These are phyloP conservation scores for Volvox carteri DNA, from an alignment of 163 green algal species.

Conservation along the genomic window DNA sequence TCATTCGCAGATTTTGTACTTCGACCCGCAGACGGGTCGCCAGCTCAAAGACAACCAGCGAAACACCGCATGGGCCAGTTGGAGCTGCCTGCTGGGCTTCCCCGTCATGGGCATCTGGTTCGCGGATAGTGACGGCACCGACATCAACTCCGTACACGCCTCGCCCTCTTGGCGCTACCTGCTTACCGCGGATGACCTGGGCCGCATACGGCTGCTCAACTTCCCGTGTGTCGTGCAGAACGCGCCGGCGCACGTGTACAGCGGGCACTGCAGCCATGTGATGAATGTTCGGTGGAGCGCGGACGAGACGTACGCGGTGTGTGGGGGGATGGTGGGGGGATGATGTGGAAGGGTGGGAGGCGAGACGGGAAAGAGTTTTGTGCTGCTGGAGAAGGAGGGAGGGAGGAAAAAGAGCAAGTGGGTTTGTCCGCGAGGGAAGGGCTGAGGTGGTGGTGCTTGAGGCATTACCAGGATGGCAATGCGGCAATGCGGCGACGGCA, in stretches of 20 bases:
- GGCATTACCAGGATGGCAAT: too few species aligned
- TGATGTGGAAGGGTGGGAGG: neutral
- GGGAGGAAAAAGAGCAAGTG: too few species aligned
- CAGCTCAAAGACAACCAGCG: conserved; percentile 70
- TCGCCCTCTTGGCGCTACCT: conserved; percentile 68
- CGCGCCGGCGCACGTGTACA: conserved; percentile 65
- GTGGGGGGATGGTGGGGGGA: neutral
- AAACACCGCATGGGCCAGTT: conserved; percentile 68
- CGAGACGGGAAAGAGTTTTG: too few species aligned
- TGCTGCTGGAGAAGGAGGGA: too few species aligned
- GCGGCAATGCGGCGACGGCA: too few species aligned
- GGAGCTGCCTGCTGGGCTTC: conserved; percentile 73
- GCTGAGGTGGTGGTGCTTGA: too few species aligned
- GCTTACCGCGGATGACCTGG: conserved; percentile 75
- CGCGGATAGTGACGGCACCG: conserved; percentile 69
- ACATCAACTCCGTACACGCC: conserved; percentile 72
- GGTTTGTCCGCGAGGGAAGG: too few species aligned
- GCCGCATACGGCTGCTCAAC: conserved; percentile 76
- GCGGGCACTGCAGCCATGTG: conserved; percentile 72
- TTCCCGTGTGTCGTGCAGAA: conserved; percentile 65
- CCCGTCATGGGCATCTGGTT: conserved; percentile 80
- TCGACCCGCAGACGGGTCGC: conserved; percentile 65
- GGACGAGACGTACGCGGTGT: conserved; percentile 66
- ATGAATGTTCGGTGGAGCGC: conserved; percentile 71
- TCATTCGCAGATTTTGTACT: conserved; percentile 65